Evolutionary conservation across 768 basidiomycete genomes (phyloP).

Genomic region (Gyrodon lividus): DNA sequence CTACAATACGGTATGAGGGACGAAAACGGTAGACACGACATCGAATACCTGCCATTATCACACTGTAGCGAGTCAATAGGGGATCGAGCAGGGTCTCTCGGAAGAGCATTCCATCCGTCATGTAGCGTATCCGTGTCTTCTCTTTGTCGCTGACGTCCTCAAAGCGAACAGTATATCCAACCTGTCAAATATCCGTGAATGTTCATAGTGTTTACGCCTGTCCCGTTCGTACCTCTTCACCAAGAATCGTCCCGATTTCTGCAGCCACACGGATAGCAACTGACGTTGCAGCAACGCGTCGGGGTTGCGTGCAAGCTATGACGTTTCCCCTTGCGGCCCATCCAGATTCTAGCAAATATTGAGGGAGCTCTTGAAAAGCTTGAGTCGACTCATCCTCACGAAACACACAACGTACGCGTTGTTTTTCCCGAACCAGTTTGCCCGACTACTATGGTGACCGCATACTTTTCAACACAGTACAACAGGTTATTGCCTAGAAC

Average conservation of each 20-base stretch:
- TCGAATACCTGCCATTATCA: conserved; percentile 75
- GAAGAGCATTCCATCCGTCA: conserved; percentile 99
- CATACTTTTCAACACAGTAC: conserved; percentile 79
- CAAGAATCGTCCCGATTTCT: conserved; percentile 87
- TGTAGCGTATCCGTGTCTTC: conserved; percentile 86
- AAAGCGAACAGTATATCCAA: conserved; percentile 96
- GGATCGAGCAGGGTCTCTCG: conserved; percentile 92
- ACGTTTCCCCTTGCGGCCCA: conserved; percentile 83
- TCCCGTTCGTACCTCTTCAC: conserved; percentile 66
- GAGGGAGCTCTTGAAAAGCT: conserved; percentile 74
- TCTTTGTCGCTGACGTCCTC: conserved; percentile 88
- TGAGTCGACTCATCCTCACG: background rate
- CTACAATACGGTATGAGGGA: conserved; percentile 37
- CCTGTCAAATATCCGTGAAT: conserved; percentile 44
- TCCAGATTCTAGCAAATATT: conserved; percentile 91
- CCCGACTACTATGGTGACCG: conserved; percentile 85
- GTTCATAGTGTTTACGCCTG: background rate
- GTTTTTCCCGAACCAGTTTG: conserved; percentile 98
- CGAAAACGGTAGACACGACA: background rate
- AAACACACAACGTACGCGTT: conserved; percentile 64
- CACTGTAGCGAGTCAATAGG: conserved; percentile 86
- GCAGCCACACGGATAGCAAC: conserved; percentile 88
- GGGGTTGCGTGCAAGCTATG: conserved; percentile 91
- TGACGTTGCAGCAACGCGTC: conserved; percentile 92
- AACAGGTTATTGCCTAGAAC: conserved; percentile 71